Percentiles rank a stretch among this genome's conserved stretches.
Evolutionary conservation across 2,329 filamentous ascomycete genomes (phyloP).

Genomic region (Incumbomyces delicatus): DNA sequence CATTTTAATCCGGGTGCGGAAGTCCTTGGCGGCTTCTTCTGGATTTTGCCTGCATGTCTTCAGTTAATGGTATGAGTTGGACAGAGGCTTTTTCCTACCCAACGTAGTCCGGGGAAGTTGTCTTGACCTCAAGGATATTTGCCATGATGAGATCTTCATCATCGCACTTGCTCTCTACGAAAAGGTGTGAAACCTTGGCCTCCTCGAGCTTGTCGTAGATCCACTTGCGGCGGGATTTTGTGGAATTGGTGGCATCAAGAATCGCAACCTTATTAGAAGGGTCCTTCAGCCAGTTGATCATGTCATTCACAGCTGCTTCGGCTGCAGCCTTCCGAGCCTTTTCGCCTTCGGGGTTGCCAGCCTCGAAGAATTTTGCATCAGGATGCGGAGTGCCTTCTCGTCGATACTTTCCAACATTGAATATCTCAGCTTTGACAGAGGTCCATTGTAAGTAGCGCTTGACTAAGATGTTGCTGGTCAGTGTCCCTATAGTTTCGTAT

Average conservation of each 20-base stretch:
- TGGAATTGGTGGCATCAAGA: conserved; percentile 93
- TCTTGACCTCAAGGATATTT: conserved; percentile 97
- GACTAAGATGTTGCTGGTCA: conserved; percentile 41
- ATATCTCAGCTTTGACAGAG: conserved; percentile 83
- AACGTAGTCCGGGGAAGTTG: conserved; percentile 85
- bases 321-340: conserved; percentile 77
- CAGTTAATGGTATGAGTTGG: neutral
- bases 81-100: conserved; percentile 7
- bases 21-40: conserved; percentile 80
- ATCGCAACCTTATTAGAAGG: conserved; percentile 78
- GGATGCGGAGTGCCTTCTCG: conserved; percentile 83
- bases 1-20: conserved; percentile 86
- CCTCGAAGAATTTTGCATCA: conserved; percentile 91
- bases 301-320: conserved; percentile 83
- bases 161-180: conserved; percentile 95
- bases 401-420: conserved; percentile 96
- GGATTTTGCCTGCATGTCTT: conserved; percentile 66
- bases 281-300: conserved; percentile 81
- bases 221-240: conserved; percentile 81
- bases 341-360: conserved; percentile 79
- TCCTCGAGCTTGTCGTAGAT: conserved; percentile 69
- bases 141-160: conserved; percentile 94
- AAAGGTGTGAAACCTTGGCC: conserved; percentile 74
- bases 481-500: neutral
- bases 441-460: conserved; percentile 95